Percentiles rank a stretch among this genome's conserved stretches.
Evolutionary conservation across 805 yeast species (phyloP).

Genomic region (Starmerella tilneyi): DNA sequence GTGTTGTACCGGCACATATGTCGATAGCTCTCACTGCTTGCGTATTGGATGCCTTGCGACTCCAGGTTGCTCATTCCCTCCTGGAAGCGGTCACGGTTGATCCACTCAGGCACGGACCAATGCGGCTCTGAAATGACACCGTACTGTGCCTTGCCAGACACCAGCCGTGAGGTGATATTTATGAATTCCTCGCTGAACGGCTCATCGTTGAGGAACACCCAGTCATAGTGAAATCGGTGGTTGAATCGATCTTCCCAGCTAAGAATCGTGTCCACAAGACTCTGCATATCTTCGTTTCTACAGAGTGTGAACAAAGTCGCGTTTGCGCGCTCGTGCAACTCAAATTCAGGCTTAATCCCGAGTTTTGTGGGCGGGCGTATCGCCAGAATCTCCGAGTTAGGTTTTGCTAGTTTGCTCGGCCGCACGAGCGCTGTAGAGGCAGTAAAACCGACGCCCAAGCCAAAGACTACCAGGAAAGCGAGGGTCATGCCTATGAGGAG

Average conservation of each 20-base stretch:
- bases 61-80: constrained; percentile 69
- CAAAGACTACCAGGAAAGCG: too few species aligned
- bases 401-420: too few species aligned
- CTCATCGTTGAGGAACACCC: constrained; percentile 78
- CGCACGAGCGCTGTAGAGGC: too few species aligned
- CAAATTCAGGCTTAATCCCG: too few species aligned
- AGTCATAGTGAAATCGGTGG: constrained; percentile 89
- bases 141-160: constrained; percentile 58
- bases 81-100: constrained; percentile 37
- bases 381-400: too few species aligned
- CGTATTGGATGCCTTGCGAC: constrained; percentile 74
- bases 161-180: constrained; percentile 40
- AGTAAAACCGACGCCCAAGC: too few species aligned
- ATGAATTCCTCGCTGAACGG: constrained; percentile 62
- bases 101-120: constrained; percentile 61
- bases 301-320: constrained; percentile 82
- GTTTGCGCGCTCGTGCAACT: constrained; percentile 51
- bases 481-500: too few species aligned
- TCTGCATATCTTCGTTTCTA: constrained; percentile 66
- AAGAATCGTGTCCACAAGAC: constrained; percentile 61
- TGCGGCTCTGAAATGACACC: constrained; percentile 48
- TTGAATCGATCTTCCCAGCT: constrained; percentile 81
- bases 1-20: constrained; percentile 90
- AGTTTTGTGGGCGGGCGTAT: too few species aligned
- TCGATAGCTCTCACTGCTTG: constrained; percentile 70